A percentile compares a stretch with the other conserved stretches of the same genome.
phyloP scores from a whole-genome alignment of 2,329 filamentous ascomycete species.

The Penicillium vulpinum region DNA sequence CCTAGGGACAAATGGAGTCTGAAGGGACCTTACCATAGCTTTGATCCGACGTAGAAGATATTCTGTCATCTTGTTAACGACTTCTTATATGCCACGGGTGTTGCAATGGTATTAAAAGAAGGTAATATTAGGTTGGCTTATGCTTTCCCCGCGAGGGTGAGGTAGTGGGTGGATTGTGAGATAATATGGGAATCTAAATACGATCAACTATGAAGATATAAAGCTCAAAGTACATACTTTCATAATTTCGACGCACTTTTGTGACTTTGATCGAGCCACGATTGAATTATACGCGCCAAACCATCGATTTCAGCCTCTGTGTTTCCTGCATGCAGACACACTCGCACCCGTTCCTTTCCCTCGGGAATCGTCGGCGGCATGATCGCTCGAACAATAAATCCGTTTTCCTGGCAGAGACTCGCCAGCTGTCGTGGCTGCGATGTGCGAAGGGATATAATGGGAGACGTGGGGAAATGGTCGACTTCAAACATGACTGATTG shows the following conservation, averaged over 20 bases:
- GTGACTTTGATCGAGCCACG: conserved; percentile 47
- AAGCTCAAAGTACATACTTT: not conserved
- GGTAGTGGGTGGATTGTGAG: no score
- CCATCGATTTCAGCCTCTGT: conserved; percentile 57
- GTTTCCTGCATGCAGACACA: conserved; percentile 70
- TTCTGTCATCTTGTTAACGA: no score
- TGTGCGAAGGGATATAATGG: conserved; percentile 66
- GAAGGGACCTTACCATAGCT: no score
- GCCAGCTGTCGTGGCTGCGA: conserved; percentile 60
- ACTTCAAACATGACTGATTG: conserved; percentile 39
- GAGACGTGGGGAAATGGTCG: conserved; percentile 53
- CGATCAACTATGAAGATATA: not conserved
- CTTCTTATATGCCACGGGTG: no score
- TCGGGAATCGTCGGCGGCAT: conserved; percentile 67
- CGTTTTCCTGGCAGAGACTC: conserved; percentile 57
- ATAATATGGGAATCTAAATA: no score
- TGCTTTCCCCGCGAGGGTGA: no score
- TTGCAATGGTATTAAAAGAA: no score
- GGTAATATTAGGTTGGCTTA: no score
- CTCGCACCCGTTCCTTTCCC: conserved; percentile 63
- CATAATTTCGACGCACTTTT: conserved; percentile 7
- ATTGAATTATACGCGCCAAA: conserved; percentile 50
- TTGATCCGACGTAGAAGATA: no score
- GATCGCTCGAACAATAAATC: conserved; percentile 64
- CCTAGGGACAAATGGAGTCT: no score